Evolutionary conservation across 441 rosid species (phyloP), one percentile per base, ranked within the genome.

Genomic region (Erodium texanum): DNA sequence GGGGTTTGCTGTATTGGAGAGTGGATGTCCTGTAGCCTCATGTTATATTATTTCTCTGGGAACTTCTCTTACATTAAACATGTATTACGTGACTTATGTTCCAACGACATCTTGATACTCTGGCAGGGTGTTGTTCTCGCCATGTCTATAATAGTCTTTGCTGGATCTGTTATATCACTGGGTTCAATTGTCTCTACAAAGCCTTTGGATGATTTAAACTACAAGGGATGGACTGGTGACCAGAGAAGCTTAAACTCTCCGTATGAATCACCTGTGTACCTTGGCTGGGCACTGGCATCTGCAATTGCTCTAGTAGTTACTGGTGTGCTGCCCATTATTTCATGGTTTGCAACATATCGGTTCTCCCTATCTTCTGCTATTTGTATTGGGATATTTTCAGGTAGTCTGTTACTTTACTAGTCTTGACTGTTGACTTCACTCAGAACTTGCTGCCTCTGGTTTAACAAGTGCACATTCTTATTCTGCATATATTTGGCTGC

Each of bases 271-370:
- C 82, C 98, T 27, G 87, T 81, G 64, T 96, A 91, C 83, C 82
- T 96, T 80, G 99, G 99, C 66, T 96, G 99, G 98, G 98, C 93
- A 65, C 87, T 96, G 95, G 93, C 99, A 66, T 85, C 97, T 78
- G 97, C 85, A 65, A 85, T 96, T 80, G 95, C 97, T 74, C 75
- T 96, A 74, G 82, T 87, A 64, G 99, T 96, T 72, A 87, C 97
- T 50, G 98, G 97, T 68, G 85, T 91, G 80, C 87, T 96, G 76
- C 99, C 99, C 64, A 89, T 96, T 75, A 78, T 91, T 77, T 96
- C 99, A 61, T 96, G 99, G 99, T 96, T 96, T 71, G 89, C 93
- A 18, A 91, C 99, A 29, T 96, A 96, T 72, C 87, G 97, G 65
- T 96, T 96, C 77, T 86, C 98, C 78, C 78, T 80, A 69, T 96